Evolutionary conservation across 345 rosid genomes (phyloP), one percentile per base, ranked within the genome.

Genomic region (Nephelium lappaceum): DNA sequence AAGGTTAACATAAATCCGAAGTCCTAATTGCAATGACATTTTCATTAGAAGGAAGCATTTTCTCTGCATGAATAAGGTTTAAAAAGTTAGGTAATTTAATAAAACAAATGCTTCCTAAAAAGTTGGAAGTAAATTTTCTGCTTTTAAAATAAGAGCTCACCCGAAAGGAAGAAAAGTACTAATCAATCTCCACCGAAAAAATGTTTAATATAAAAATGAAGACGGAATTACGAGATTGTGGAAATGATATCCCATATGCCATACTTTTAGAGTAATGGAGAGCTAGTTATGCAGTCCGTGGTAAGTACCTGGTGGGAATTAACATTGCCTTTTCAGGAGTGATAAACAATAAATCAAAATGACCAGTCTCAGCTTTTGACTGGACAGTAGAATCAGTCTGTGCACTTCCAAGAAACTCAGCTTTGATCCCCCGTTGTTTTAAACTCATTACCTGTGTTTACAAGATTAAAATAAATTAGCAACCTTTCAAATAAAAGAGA

Each of bases 261-360:
- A 60, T 19, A 43, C 7, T 60, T 60, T 60, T 4, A 60, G 27
- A 21, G 12, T 21, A 5, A 21, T 23, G 1, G 3, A 60, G 64
- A 58, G 24, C 63, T 0, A 58, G 63, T 58, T 60, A 60, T 2
- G 64, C 16, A 10, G 27, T 60, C 12, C 21, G 27, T 60, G 53
- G 66, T 31, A 8, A 18, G 45, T 76, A 87, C 90, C 90, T 83
- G 55, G 43, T 31, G 53, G 86, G 86, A 69, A 83, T 78, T 21
- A 66, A 39, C 78, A 84, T 77, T 10, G 90, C 90, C 83, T 80
- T 87, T 71, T 85, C 90, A 23, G 88, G 90, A 57, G 90, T 87
- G 82, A 87, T 73, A 77, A 79, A 85, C 72, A 87, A 45, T 39
- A 87, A 27, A 71, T 82, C 71, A 77, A 81, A 87, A 79, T 75